Conservation (phyloP, 768 basidiomycete species). For the Lactarius pseudohatsudake region DNA sequence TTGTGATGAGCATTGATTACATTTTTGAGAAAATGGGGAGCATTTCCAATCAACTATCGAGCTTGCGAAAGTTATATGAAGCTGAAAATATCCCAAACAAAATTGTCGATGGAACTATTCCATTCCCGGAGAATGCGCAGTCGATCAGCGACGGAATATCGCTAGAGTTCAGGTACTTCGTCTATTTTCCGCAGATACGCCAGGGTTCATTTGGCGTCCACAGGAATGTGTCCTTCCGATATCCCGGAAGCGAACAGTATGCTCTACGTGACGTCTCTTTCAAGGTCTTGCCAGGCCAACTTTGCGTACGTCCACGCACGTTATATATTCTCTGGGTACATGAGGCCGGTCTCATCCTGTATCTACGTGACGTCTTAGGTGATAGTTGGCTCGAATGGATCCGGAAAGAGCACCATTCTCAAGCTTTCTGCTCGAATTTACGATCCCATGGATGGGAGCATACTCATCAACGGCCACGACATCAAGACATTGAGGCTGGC, state of each 20-base stretch:
- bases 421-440: slow-evolving; percentile 73
- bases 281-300: slow-evolving; percentile 64
- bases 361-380: slow-evolving; percentile 42
- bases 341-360: neutral
- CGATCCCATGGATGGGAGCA: slow-evolving; percentile 65
- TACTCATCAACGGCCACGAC: slow-evolving; percentile 61
- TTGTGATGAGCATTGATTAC: slow-evolving; percentile 47
- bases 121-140: slow-evolving; percentile 37
- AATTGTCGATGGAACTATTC: slow-evolving; percentile 50
- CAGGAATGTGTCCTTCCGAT: slow-evolving; percentile 71
- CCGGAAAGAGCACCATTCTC: slow-evolving; percentile 76
- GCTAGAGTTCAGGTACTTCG: slow-evolving; percentile 57
- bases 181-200: slow-evolving; percentile 27
- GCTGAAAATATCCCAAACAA: slow-evolving; percentile 58
- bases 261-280: slow-evolving; percentile 68
- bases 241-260: slow-evolving; percentile 51
- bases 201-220: slow-evolving; percentile 22
- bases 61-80: slow-evolving; percentile 64
- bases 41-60: slow-evolving; percentile 51
- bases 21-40: slow-evolving; percentile 55
- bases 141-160: slow-evolving; percentile 39
- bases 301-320: slow-evolving; percentile 54
- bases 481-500: slow-evolving; percentile 59
- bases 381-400: slow-evolving; percentile 77
- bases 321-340: neutral